A percentile compares a stretch with the other conserved stretches of the same genome.
Evolutionary conservation across 2,329 filamentous ascomycete genomes (phyloP).

Genomic region (Mariannaea elegans): DNA sequence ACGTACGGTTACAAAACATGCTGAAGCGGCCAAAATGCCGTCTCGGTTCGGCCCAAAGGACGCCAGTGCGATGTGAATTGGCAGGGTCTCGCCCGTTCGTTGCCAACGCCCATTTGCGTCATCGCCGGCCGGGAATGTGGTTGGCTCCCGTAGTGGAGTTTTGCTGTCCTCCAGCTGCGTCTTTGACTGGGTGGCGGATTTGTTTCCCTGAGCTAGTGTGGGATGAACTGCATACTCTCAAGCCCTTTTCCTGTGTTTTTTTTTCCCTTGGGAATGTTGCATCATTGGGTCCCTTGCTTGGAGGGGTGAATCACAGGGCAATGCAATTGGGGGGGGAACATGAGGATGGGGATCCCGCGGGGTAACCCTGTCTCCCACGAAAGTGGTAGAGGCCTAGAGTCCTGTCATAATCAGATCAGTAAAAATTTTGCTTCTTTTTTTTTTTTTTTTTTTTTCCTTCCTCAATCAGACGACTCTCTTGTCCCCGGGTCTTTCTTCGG

Average conservation of each 20-base stretch:
- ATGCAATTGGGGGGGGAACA: conserved; percentile 11
- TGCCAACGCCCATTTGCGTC: conserved; percentile 30
- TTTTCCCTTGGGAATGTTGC: neutral
- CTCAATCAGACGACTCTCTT: neutral
- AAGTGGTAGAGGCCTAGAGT: neutral
- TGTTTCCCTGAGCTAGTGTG: conserved; percentile 8
- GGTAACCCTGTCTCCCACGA: conserved; percentile 30
- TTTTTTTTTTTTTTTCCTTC: conserved; percentile 3
- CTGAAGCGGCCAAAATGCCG: neutral
- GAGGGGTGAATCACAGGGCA: conserved; percentile 13
- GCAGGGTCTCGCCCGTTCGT: conserved; percentile 8
- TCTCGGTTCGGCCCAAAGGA: conserved; percentile 43
- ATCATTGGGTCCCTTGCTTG: neutral
- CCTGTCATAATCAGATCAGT: too few relatives aligned
- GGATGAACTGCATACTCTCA: conserved; percentile 18
- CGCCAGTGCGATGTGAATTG: conserved; percentile 22
- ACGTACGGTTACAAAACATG: neutral
- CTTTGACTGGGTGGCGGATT: neutral
- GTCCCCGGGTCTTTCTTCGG: neutral
- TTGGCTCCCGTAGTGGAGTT: conserved; percentile 34
- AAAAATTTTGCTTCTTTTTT: neutral
- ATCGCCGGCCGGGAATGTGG: conserved; percentile 27
- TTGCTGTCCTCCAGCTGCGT: neutral
- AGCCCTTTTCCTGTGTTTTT: neutral
- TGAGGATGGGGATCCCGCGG: conserved; percentile 22